phyloP scores from a whole-genome alignment of 768 basidiomycete genomes.

The Suillus luteus region DNA sequence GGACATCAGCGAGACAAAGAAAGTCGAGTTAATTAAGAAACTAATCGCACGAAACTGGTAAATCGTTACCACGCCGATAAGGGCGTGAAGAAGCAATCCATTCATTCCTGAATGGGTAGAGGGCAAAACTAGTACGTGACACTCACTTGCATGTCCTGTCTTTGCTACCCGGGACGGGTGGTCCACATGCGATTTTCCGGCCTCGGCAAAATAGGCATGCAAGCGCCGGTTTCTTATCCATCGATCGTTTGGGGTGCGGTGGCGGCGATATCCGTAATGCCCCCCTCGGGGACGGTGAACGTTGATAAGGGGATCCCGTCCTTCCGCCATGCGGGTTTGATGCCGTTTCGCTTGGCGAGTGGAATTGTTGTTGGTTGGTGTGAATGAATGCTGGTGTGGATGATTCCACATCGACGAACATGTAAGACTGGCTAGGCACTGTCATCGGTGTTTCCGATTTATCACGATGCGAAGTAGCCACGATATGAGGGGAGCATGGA shows the following conservation, averaged over 20 bases:
- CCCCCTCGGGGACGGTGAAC: constrained; percentile 29
- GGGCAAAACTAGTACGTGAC: background rate
- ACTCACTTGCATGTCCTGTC: constrained; percentile 71
- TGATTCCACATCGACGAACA: constrained; percentile 21
- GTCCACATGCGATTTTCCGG: constrained; percentile 70
- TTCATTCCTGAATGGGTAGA: constrained; percentile 5
- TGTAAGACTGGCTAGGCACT: constrained; percentile 20
- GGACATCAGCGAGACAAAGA: constrained; percentile 29
- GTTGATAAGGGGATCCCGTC: constrained; percentile 19
- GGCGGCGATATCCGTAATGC: constrained; percentile 24
- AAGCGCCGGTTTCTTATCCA: constrained; percentile 58
- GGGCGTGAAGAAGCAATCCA: constrained; percentile 9
- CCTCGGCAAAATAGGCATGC: constrained; percentile 69
- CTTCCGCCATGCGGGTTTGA: constrained; percentile 23
- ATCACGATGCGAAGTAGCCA: constrained; percentile 15
- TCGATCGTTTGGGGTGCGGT: constrained; percentile 26
- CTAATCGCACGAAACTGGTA: constrained; percentile 17
- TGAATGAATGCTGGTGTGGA: constrained; percentile 14
- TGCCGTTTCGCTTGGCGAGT: constrained; percentile 12
- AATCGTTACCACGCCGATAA: constrained; percentile 15
- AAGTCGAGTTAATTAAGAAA: constrained; percentile 11
- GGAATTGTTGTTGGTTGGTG: constrained; percentile 17
- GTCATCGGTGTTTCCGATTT: constrained; percentile 26
- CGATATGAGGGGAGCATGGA: constrained; percentile 20
- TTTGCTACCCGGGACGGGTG: constrained; percentile 51